These are phyloP conservation scores for Chrysanthemum lavandulifolium DNA, from an alignment of 129 eudicot species.

Conservation along the genomic window DNA sequence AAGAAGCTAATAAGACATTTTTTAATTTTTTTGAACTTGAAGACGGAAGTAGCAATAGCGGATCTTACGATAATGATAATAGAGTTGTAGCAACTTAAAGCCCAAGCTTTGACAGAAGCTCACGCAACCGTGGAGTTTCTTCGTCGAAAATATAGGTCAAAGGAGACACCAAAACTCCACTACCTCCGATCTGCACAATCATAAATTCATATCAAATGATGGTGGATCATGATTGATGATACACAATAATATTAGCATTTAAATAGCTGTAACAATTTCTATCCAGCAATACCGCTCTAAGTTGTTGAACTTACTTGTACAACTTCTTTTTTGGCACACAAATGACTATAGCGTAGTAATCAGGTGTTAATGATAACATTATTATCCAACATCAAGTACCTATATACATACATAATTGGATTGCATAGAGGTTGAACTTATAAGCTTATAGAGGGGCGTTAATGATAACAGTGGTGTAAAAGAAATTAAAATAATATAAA, in stretches of 20 bases:
- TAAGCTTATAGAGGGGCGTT: no score
- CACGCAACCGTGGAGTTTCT: slow-evolving; percentile 90
- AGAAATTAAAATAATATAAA: no score
- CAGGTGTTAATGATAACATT: no score
- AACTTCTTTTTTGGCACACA: slow-evolving; percentile 86
- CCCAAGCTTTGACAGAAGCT: slow-evolving; percentile 70
- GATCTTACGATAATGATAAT: background rate
- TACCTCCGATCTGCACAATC: slow-evolving; percentile 80
- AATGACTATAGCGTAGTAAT: slow-evolving; percentile 82
- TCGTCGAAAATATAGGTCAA: slow-evolving; percentile 89
- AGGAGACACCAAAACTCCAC: slow-evolving; percentile 87
- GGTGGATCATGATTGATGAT: background rate
- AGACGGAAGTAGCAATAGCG: background rate
- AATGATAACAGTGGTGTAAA: no score
- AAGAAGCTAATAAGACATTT: no score
- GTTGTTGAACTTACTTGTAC: slow-evolving; percentile 85
- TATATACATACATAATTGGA: no score
- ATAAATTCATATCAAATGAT: slow-evolving; percentile 13
- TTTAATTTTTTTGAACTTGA: background rate
- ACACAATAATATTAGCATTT: background rate
- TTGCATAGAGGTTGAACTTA: no score
- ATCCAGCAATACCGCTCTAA: slow-evolving; percentile 56
- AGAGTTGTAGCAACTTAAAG: slow-evolving; percentile 26
- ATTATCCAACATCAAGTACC: no score
- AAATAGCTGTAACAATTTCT: background rate